These are phyloP conservation scores for Neoarthrinium moseri DNA, from an alignment of 2,329 filamentous ascomycete genomes.

Conservation along the genomic window DNA sequence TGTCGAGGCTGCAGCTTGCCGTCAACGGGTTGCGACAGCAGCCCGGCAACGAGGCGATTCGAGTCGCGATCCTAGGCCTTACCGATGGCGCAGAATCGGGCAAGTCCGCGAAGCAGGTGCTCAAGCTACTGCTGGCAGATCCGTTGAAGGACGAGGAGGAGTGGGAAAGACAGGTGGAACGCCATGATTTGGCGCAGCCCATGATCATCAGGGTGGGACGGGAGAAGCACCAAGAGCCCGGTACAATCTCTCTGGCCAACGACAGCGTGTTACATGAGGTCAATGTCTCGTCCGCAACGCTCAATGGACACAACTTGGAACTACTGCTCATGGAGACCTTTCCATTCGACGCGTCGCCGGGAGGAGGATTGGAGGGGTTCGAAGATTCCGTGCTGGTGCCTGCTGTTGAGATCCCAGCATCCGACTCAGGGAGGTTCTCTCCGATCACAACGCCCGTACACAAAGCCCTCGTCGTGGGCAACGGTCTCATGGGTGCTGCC, in stretches of 20 bases:
- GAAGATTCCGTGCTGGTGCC: slow-evolving; percentile 74
- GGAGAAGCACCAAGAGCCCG: slow-evolving; percentile 34
- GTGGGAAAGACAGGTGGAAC: slow-evolving; percentile 66
- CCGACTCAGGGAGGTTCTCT: slow-evolving; percentile 62
- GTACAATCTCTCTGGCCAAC: slow-evolving; percentile 35
- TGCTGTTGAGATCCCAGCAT: slow-evolving; percentile 65
- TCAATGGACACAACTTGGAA: slow-evolving; percentile 64
- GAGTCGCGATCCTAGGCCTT: slow-evolving; percentile 57
- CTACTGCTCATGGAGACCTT: slow-evolving; percentile 55
- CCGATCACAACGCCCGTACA: slow-evolving; percentile 81
- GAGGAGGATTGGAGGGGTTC: slow-evolving; percentile 40
- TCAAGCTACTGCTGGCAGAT: slow-evolving; percentile 69
- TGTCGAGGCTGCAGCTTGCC: slow-evolving; percentile 71
- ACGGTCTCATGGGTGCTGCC: slow-evolving; percentile 69
- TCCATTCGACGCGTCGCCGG: slow-evolving; percentile 43
- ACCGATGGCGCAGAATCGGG: slow-evolving; percentile 34
- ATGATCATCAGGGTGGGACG: slow-evolving; percentile 60
- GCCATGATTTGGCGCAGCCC: slow-evolving; percentile 50
- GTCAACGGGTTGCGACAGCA: slow-evolving; percentile 60
- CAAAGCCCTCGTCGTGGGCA: slow-evolving; percentile 70
- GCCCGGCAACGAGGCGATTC: slow-evolving; percentile 55
- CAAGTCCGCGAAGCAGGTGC: slow-evolving; percentile 59
- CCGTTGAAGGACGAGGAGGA: slow-evolving; percentile 59
- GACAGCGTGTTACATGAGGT: slow-evolving; percentile 55
- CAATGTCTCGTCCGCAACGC: slow-evolving; percentile 58